Evolutionary conservation across 768 basidiomycete species (phyloP).

Genomic region (Calocybe indica): DNA sequence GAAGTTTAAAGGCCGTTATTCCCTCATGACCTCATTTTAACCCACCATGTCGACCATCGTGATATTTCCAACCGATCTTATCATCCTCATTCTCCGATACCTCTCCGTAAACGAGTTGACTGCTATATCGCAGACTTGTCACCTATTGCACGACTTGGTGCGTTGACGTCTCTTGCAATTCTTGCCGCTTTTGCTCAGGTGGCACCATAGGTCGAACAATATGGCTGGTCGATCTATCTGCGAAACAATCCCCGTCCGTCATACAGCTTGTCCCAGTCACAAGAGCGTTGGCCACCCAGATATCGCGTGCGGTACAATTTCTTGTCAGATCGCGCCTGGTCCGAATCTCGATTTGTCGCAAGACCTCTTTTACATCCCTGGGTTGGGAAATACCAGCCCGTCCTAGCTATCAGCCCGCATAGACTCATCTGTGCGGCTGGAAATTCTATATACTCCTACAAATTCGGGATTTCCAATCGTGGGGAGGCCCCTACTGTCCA

Average conservation of each 20-base stretch:
- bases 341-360: slow-evolving; percentile 44
- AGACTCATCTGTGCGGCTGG: slow-evolving; percentile 61
- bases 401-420: slow-evolving; percentile 47
- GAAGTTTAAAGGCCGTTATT: too few relatives aligned
- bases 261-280: slow-evolving; percentile 38
- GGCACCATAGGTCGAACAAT: slow-evolving; percentile 44
- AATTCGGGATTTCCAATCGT: slow-evolving; percentile 28
- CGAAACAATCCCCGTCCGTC: slow-evolving; percentile 49
- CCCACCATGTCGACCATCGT: too few relatives aligned
- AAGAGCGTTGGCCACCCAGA: slow-evolving; percentile 37
- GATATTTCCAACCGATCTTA: slow-evolving; percentile 32
- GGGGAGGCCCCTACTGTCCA: slow-evolving; percentile 35
- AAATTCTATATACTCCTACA: slow-evolving; percentile 49
- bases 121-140: slow-evolving; percentile 34
- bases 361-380: slow-evolving; percentile 60
- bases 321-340: slow-evolving; percentile 52
- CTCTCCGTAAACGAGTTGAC: slow-evolving; percentile 38
- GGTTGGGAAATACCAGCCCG: slow-evolving; percentile 49
- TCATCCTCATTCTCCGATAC: slow-evolving; percentile 45
- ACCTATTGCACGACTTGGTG: slow-evolving; percentile 37
- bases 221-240: slow-evolving; percentile 54
- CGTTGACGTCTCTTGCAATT: slow-evolving; percentile 13
- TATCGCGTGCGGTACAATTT: slow-evolving; percentile 43
- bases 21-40: too few relatives aligned
- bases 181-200: slow-evolving; percentile 1